These are phyloP conservation scores for Zymoseptoria tritici DNA, from an alignment of 2,329 filamentous ascomycete genomes.

Conservation along the genomic window DNA sequence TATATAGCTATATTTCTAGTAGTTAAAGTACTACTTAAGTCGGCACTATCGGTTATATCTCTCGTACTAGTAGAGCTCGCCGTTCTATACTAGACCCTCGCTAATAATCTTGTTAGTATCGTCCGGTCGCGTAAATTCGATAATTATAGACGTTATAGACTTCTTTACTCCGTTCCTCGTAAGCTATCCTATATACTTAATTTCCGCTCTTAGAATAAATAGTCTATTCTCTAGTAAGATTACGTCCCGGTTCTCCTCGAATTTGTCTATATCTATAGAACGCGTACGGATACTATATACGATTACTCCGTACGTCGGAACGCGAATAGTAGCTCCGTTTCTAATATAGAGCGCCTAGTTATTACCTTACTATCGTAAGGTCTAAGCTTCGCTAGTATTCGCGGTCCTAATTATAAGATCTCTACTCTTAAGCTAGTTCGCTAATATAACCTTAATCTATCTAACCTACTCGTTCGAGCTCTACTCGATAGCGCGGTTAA, in stretches of 20 bases:
- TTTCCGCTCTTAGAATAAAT: slow-evolving; percentile 3
- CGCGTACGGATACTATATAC: slow-evolving; percentile 1
- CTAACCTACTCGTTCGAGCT: slow-evolving; percentile 4
- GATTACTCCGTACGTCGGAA: slow-evolving; percentile 1
- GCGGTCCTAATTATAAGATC: slow-evolving; percentile 2
- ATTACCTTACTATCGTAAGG: background rate
- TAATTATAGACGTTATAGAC: slow-evolving; percentile 5
- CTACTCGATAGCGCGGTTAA: slow-evolving; percentile 1
- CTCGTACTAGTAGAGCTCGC: slow-evolving; percentile 2
- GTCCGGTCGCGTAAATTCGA: background rate
- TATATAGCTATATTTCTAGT: slow-evolving; percentile 5
- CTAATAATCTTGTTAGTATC: slow-evolving; percentile 5
- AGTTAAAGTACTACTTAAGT: slow-evolving; percentile 5
- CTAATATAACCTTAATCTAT: slow-evolving; percentile 1
- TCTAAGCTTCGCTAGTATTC: slow-evolving; percentile 1
- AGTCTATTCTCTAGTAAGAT: slow-evolving; percentile 2
- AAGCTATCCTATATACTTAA: slow-evolving; percentile 5
- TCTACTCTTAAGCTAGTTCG: slow-evolving; percentile 3
- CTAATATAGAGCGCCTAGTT: background rate
- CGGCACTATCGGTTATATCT: slow-evolving; percentile 1
- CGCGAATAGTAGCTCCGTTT: background rate
- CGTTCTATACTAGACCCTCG: slow-evolving; percentile 2
- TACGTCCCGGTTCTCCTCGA: background rate
- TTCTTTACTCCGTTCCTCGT: slow-evolving; percentile 1
- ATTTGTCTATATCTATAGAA: slow-evolving; percentile 4